A percentile compares a stretch with the other conserved stretches of the same genome.
Evolutionary conservation across 1,139 yeast species (phyloP).

Genomic region (Entelexis paramagnoliae): DNA sequence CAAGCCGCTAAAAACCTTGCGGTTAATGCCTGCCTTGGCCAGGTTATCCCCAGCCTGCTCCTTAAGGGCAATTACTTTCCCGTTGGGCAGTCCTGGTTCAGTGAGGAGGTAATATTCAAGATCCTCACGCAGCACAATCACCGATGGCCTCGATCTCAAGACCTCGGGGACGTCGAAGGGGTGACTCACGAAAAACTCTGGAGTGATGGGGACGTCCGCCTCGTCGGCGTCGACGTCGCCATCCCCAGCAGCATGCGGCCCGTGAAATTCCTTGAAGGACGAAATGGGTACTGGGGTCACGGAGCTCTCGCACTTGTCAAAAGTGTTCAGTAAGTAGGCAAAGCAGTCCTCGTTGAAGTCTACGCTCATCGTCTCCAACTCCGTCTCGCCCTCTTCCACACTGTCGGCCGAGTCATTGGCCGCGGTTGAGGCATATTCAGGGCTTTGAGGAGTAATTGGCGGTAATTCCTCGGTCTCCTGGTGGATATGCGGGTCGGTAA

Average conservation of each 20-base stretch:
- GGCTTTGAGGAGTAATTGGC: background rate
- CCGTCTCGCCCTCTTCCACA: conserved; percentile 4
- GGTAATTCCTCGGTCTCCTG: background rate
- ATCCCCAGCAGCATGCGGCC: background rate
- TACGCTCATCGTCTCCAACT: conserved; percentile 22
- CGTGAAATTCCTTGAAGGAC: conserved; percentile 11
- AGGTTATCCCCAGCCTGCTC: conserved; percentile 57
- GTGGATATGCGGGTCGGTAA: background rate
- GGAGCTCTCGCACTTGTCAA: conserved; percentile 38
- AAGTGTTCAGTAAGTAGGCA: conserved; percentile 63
- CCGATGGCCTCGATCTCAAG: conserved; percentile 72
- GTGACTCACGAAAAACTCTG: conserved; percentile 10
- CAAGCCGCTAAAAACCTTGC: conserved; percentile 62
- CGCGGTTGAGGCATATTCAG: background rate
- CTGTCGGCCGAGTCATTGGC: background rate
- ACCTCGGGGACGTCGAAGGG: conserved; percentile 30
- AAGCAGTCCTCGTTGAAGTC: conserved; percentile 83
- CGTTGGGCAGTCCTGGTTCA: conserved; percentile 26
- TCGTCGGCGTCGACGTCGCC: conserved; percentile 5
- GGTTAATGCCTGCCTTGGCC: conserved; percentile 35
- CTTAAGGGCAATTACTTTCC: conserved; percentile 51
- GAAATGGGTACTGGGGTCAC: conserved; percentile 21
- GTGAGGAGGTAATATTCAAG: conserved; percentile 86
- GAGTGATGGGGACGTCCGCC: conserved; percentile 11
- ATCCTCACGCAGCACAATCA: conserved; percentile 88